Evolutionary conservation across 2,329 filamentous ascomycete genomes (phyloP).

Genomic region (Plenodomus tracheiphilus): DNA sequence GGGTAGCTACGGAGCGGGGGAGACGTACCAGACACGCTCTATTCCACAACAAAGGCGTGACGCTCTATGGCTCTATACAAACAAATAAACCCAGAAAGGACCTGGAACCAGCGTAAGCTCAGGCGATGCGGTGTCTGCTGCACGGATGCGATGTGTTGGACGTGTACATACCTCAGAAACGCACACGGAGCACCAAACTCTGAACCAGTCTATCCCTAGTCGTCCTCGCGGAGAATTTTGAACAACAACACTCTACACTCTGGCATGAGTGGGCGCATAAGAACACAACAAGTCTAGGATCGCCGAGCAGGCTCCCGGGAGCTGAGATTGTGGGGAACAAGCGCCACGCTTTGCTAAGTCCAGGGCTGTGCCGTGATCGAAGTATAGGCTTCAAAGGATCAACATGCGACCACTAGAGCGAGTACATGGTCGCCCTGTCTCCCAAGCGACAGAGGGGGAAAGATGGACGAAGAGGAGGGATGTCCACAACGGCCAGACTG

Average conservation of each 20-base stretch:
- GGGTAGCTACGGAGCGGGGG: background rate
- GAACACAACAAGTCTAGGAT: constrained; percentile 34
- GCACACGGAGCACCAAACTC: constrained; percentile 45
- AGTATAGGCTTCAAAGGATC: constrained; percentile 29
- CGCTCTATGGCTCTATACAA: constrained; percentile 34
- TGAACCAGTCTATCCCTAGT: constrained; percentile 49
- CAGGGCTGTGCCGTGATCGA: constrained; percentile 36
- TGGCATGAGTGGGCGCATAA: constrained; percentile 43
- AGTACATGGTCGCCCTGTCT: constrained; percentile 43
- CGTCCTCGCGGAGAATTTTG: constrained; percentile 41
- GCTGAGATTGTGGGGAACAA: constrained; percentile 44
- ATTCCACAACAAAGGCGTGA: constrained; percentile 25
- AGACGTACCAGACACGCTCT: constrained; percentile 34
- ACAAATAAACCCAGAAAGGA: constrained; percentile 29
- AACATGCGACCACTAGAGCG: constrained; percentile 39
- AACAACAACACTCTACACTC: constrained; percentile 41
- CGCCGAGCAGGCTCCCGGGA: constrained; percentile 33
- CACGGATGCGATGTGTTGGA: constrained; percentile 10
- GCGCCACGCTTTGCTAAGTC: constrained; percentile 41
- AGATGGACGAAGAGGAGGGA: constrained; percentile 22
- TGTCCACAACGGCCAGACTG: constrained; percentile 27
- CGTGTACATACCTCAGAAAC: constrained; percentile 40
- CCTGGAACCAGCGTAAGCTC: constrained; percentile 20
- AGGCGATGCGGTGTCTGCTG: constrained; percentile 6
- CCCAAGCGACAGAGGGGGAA: constrained; percentile 34